Percentiles rank a stretch among this genome's conserved stretches.
phyloP scores from a whole-genome alignment of 169 alveolate genomes.

The Cryptosporidium sp. region DNA sequence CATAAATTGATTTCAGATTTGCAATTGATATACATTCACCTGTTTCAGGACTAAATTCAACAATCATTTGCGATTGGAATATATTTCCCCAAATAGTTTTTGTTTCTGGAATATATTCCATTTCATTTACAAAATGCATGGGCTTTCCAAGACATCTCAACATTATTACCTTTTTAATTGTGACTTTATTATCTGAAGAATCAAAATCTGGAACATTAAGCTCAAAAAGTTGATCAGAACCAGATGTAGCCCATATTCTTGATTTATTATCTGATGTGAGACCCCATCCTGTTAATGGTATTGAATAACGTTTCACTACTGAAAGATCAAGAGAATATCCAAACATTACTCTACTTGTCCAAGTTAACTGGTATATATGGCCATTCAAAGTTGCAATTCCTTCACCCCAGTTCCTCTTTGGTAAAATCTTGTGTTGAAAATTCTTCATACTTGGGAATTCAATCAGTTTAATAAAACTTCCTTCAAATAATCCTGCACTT shows the following conservation, averaged over 20 bases:
- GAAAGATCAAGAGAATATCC: constrained; percentile 28
- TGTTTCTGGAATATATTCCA: constrained; percentile 61
- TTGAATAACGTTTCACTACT: constrained; percentile 9
- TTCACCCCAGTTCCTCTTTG: constrained; percentile 42
- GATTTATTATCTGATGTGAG: constrained; percentile 38
- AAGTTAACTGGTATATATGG: constrained; percentile 37
- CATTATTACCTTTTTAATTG: constrained; percentile 14
- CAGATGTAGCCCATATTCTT: constrained; percentile 66
- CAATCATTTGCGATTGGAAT: constrained; percentile 35
- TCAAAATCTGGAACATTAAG: constrained; percentile 58
- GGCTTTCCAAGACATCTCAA: constrained; percentile 54
- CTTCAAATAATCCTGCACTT: constrained; percentile 56
- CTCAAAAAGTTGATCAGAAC: constrained; percentile 41
- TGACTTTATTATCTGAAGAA: constrained; percentile 4
- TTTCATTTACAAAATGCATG: constrained; percentile 34
- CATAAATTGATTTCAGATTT: constrained; percentile 21
- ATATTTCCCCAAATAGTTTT: constrained; percentile 75
- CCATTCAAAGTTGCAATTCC: constrained; percentile 21
- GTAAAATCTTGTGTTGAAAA: neutral
- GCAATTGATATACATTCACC: constrained; percentile 57
- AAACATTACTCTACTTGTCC: constrained; percentile 34
- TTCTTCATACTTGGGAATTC: constrained; percentile 68
- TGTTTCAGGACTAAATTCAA: constrained; percentile 58
- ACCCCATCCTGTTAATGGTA: constrained; percentile 67
- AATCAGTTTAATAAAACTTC: constrained; percentile 38